Percentiles rank a stretch among this genome's conserved stretches.
These are phyloP conservation scores for Buddleja alternifolia DNA, from an alignment of 257 asterid species.

Conservation along the genomic window DNA sequence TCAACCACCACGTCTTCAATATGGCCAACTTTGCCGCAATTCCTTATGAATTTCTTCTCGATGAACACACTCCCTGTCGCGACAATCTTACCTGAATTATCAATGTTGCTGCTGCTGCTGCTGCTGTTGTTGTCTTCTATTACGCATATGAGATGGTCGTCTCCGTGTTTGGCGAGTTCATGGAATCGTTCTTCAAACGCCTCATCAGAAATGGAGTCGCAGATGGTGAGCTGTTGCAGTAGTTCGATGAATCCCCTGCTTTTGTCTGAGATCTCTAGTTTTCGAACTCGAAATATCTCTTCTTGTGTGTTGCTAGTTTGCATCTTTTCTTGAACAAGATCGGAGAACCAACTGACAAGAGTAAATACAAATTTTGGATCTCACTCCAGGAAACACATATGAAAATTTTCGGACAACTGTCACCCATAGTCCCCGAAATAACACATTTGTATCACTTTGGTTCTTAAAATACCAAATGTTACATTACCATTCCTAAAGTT, in stretches of 20 bases:
- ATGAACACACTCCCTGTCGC: conserved; percentile 81
- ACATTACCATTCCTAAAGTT: no score
- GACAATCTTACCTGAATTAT: conserved; percentile 51
- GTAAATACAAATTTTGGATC: no score
- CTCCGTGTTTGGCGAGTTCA: conserved; percentile 58
- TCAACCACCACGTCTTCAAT: conserved; percentile 97
- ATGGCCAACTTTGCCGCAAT: conserved; percentile 82
- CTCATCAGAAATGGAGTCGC: conserved; percentile 60
- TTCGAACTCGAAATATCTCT: conserved; percentile 55
- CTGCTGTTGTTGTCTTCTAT: conserved; percentile 47
- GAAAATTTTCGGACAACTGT: no score
- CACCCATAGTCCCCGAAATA: no score
- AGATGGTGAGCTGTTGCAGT: conserved; percentile 70
- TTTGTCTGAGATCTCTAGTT: conserved; percentile 66
- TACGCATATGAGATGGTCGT: conserved; percentile 72
- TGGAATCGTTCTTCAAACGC: conserved; percentile 53
- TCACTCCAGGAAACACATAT: no score
- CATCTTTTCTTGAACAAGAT: conserved; percentile 31
- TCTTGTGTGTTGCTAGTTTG: conserved; percentile 34
- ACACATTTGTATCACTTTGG: no score
- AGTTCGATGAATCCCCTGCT: conserved; percentile 68
- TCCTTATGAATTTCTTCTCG: conserved; percentile 74
- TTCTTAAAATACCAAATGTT: no score
- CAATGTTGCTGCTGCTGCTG: no score
- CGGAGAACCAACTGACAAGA: no score